These are phyloP conservation scores for Aspergillus cristatus DNA, from an alignment of 495 filamentous ascomycete species.

Conservation along the genomic window DNA sequence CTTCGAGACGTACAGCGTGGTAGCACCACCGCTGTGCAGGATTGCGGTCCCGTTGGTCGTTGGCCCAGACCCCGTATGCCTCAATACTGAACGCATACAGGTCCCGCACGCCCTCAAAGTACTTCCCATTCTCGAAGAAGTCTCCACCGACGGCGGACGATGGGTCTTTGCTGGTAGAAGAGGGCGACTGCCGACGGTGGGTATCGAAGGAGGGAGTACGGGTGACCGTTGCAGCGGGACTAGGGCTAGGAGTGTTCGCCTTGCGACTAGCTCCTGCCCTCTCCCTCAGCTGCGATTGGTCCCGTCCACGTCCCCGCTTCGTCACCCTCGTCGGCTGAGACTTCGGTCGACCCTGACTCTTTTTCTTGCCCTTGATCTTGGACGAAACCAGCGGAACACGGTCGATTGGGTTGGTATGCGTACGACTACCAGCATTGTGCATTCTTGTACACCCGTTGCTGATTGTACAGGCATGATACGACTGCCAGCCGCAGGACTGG, in stretches of 20 bases:
- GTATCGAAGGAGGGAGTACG: too few species aligned
- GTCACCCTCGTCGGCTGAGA: too few species aligned
- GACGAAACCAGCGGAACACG: neutral
- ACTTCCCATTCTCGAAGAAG: neutral
- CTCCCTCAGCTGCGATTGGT: neutral
- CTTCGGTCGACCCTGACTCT: neutral
- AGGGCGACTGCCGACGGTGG: neutral
- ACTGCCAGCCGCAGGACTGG: conserved; percentile 32
- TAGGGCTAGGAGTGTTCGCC: too few species aligned
- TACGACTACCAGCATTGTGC: conserved; percentile 11
- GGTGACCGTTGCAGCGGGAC: neutral
- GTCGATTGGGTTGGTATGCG: conserved; percentile 2
- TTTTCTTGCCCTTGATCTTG: neutral
- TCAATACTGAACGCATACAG: conserved; percentile 2
- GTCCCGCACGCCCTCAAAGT: neutral
- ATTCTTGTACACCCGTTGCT: conserved; percentile 12
- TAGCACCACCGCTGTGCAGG: neutral
- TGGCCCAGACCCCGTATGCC: neutral
- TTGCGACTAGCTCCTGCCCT: too few species aligned
- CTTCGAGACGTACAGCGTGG: too few species aligned
- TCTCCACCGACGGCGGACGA: neutral
- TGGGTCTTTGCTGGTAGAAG: neutral
- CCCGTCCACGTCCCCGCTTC: too few species aligned
- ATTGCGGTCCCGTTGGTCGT: neutral
- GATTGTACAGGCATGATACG: conserved; percentile 30